Conservation (phyloP, 139 green algal species). For the Chlorella sp. region DNA sequence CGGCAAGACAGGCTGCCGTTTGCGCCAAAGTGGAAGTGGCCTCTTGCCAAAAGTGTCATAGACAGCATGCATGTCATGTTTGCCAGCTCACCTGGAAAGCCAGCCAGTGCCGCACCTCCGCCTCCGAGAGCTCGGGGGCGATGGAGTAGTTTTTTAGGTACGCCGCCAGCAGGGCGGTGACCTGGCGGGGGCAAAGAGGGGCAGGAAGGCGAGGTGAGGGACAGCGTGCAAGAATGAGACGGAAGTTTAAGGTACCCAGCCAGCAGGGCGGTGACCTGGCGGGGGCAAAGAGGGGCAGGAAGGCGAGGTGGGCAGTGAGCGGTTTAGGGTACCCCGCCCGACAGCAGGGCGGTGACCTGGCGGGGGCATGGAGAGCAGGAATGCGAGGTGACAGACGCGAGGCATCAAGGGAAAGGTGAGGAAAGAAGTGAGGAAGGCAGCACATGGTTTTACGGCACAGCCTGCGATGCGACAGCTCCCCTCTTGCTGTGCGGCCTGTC, state of each 20-base stretch:
- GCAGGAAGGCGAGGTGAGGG: neutral
- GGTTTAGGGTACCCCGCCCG: conserved; percentile 78
- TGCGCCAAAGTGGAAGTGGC: too few relatives aligned
- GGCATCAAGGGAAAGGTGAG: too few relatives aligned
- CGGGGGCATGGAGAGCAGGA: neutral
- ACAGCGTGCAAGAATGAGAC: neutral
- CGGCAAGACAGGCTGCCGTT: too few relatives aligned
- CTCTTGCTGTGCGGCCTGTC: too few relatives aligned
- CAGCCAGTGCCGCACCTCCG: conserved; percentile 93
- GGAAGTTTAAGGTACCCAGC: conserved; percentile 79
- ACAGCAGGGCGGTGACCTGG: conserved; percentile 79
- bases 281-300: neutral
- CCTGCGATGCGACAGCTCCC: too few relatives aligned
- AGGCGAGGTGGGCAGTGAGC: neutral
- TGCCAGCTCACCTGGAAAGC: conserved; percentile 44
- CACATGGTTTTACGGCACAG: neutral
- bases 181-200: conserved; percentile 38
- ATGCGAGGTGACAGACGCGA: neutral
- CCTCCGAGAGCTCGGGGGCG: conserved; percentile 74
- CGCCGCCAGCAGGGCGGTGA: conserved; percentile 76
- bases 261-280: conserved; percentile 78
- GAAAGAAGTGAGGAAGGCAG: neutral
- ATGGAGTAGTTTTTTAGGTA: conserved; percentile 83
- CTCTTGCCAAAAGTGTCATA: too few relatives aligned
- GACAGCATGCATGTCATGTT: too few relatives aligned